Percentiles rank a stretch among this genome's conserved stretches.
Conservation (phyloP, 768 basidiomycete genomes). For the Russula griseocarnosa region DNA sequence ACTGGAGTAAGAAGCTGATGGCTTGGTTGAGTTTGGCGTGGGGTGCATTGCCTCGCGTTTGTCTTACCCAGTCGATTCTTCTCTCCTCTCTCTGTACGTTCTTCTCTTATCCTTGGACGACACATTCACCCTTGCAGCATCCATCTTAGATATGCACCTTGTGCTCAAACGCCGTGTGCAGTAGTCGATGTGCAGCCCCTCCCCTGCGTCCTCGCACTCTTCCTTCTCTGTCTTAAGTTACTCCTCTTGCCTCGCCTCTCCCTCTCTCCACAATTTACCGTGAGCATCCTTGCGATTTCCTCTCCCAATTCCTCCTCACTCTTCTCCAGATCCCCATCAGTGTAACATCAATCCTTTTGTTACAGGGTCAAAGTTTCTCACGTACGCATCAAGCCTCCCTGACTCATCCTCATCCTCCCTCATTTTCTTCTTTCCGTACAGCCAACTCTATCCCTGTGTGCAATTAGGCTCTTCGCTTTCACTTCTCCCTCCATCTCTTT, state of each 20-base stretch:
- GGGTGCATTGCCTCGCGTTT: too few relatives aligned
- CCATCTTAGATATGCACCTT: too few relatives aligned
- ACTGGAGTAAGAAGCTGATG: too few relatives aligned
- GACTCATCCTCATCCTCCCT: slow-evolving; percentile 29
- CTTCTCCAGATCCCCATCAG: slow-evolving; percentile 41
- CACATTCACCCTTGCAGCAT: too few relatives aligned
- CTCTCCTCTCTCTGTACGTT: too few relatives aligned
- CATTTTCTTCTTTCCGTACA: slow-evolving; percentile 25
- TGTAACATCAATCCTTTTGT: slow-evolving; percentile 81
- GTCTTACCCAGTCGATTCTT: too few relatives aligned
- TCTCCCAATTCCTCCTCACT: slow-evolving; percentile 14
- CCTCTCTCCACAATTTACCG: slow-evolving; percentile 20
- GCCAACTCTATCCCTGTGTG: slow-evolving; percentile 59
- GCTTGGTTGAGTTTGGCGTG: too few relatives aligned
- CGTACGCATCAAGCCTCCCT: slow-evolving; percentile 38
- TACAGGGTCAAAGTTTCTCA: slow-evolving; percentile 71
- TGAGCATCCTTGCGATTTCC: slow-evolving; percentile 13
- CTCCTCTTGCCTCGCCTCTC: slow-evolving; percentile 21
- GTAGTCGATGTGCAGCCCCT: too few relatives aligned
- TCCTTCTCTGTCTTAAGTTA: slow-evolving; percentile 10
- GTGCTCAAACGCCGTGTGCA: too few relatives aligned
- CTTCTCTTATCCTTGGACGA: too few relatives aligned
- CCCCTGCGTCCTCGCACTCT: too few relatives aligned
- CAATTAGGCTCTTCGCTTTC: slow-evolving; percentile 49
- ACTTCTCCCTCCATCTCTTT: slow-evolving; percentile 42